Evolutionary conservation across 2,329 filamentous ascomycete species (phyloP), one percentile per base, ranked within the genome.

Genomic region (Apiospora malaysiana): DNA sequence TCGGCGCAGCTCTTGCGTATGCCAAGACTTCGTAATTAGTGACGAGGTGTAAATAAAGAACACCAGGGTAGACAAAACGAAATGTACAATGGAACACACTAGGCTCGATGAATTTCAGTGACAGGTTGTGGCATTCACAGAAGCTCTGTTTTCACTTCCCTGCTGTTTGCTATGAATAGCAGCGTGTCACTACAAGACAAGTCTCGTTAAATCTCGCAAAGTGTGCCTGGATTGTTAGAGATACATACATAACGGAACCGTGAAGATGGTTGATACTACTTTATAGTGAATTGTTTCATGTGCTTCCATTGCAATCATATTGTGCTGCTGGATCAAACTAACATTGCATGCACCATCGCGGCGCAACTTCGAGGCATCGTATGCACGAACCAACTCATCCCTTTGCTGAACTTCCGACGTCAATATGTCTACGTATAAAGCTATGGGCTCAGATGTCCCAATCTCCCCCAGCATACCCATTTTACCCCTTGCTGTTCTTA

Each of bases 51-150:
- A 40, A 40, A 40, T 63, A 12, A 40, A 63, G 6, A 63, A 32
- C 56, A 63, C 56, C 56, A 40, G 9, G 56, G 32, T 63, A 63
- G 56, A 63, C 56, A 63, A 63, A 63, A 63, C 32, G 8, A n/a
- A 63, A 14, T 63, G 56, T 63, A 40, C 32, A 63, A 63, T 63
- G 32, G n/a, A 63, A 63, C 40, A 23, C 32, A 63, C 40, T 27
- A 63, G 56, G 27, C 56, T 40, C 16, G 32, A 40, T 21, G 1
- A 2, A 9, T 3, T 40, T n/a, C 8, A 40, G 21, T 63, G 21
- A 40, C n/a, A 18, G 18, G 32, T 2, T 40, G 56, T 2, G 18
- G n/a, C 27, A 37, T 14, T 7, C 27, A n/a, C 51, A 5, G 7
- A n/a, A 18, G 27, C 27, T 21, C 7, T 37, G 9, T 9, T 37